Evolutionary conservation across 441 rosid species (phyloP), one percentile per base, ranked within the genome.

Genomic region (Jatropha multifida): DNA sequence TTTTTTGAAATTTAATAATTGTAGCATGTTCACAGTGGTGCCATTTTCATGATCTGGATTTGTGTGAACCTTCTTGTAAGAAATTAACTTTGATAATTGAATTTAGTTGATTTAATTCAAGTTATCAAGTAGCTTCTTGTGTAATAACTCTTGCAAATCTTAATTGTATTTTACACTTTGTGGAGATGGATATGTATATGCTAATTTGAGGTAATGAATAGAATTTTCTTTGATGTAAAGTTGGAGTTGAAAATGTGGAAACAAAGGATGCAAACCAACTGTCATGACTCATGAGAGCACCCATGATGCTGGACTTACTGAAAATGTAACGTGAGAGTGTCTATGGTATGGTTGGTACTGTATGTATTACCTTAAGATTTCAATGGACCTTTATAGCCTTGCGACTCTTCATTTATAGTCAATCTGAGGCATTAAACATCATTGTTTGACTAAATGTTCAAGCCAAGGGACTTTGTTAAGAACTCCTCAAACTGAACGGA

Each of bases 391-490:
- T 54, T 55, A 14, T 8, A 42, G 14, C 40, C 63, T 54, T 40
- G 51, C 13, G 65, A 20, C 7, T 56, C 55, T 41, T 23, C 26
- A 17, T 56, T 32, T 66, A 7, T 54, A 58, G 44, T 66, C 65
- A 56, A 66, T 41, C n/a, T 58, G 44, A 58, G 59, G 73, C 23
- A 18, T n/a, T 66, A 7, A 51, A 32, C 20, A 8, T 73, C 23
- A 10, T 74, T 26, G 44, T 55, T 65, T 66, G 17, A 32, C 37
- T 27, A 51, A 9, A 46, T 55, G 14, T 32, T 68, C 71, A 49
- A 49, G 67, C 44, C 20, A 48, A 41, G 14, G 4, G 26, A 46
- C 38, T 70, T 60, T 40, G 60, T 72, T 77, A 55, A 26, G 51
- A 7, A 27, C 48, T 20, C 18, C 10, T 56, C 5, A 15, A 56